Base-by-base conservation (phyloP, 2,329 filamentous ascomycete genomes). In the Monosporascus sp. region DNA sequence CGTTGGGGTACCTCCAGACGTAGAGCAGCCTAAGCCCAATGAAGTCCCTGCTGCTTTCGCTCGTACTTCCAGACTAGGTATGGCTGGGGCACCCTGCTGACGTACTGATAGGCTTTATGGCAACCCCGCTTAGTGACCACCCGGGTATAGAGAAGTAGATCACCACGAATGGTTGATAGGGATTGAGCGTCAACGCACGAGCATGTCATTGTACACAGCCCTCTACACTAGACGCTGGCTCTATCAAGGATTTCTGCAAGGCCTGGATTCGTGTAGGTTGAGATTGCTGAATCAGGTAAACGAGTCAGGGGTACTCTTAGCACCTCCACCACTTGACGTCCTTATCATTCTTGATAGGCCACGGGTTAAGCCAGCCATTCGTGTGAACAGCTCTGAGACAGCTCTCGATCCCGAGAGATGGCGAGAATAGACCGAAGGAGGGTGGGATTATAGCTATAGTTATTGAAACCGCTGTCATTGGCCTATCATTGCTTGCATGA, bases 361-460 rank as follows among this genome's bases (percentile, higher is more conserved):
- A 14, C 11, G 11, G 11, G 3, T 5, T 35, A 14, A 35, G 11
- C 31, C 31, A 35, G 31, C 9, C 11, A 35, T 35, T 35, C 31
- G 31, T 35, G 4, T 5, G 11, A 35, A 35, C 31, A 35, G 15
- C 43, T 17, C 18, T 44, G 41, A 51, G 22, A 41, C 22, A 28
- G 26, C 44, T 20, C 50, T 24, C 37, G 37, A 64, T 61, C 55
- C 63, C 63, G 62, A 63, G 52, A 57, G 57, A 63, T 46, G 53
- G 57, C 64, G 64, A 66, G 60, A 64, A 63, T 64, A 54, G 56
- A 50, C 63, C 64, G 64, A 66, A 44, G 56, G 63, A 48, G 61
- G 63, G 62, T 58, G 37, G 58, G 53, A 58, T 57, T 49, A 48
- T 38, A 22, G 28, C 49, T 53, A 49, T 48, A 53, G 52, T 49